Evolutionary conservation across 371 early-diverging fungal genomes (phyloP), one percentile per base, ranked within the genome.

Genomic region (Vairimorpha ceranae): DNA sequence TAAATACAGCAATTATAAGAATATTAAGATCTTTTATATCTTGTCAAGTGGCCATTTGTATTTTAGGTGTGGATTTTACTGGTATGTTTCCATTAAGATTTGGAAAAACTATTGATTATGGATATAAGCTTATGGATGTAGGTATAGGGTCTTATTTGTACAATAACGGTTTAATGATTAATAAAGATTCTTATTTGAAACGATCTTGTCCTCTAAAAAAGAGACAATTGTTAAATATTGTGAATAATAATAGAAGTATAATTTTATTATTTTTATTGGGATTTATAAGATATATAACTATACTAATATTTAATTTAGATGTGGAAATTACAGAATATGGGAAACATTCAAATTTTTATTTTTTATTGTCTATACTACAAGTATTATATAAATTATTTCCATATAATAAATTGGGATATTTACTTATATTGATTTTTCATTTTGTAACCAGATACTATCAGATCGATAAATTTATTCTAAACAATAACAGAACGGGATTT

Each of bases 281-380:
- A 60, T 32, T 76, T 10, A 67, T 80, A 10, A 67, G 84, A 32
- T 52, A 74, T 17, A 25, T 66, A 43, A 52, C 67, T 6, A 65
- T 81, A 27, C 51, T 10, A n/a, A 15, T 21, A 2, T 78, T 77
- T 46, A 73, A 77, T 51, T 80, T 79, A 52, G 52, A 74, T 32
- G 74, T 82, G 14, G 73, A 81, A 52, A 56, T 72, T 45, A 70
- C 59, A 33, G 84, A 83, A 70, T 83, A 81, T 52, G 84, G 84
- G 38, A 58, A 35, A 10, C 76, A 83, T 56, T 25, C 76, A 2
- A 83, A 83, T 68, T 83, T 83, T 46, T 83, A 81, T 56, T 83
- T 82, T 61, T 48, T 82, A n/a, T 74, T 82, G 12, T 64, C 65
- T 27, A 6, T 65, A 25, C 4, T 25, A 27, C 25, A 25, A 15